phyloP scores from a whole-genome alignment of 2,329 filamentous ascomycete genomes.

The Aspergillus nomiae region DNA sequence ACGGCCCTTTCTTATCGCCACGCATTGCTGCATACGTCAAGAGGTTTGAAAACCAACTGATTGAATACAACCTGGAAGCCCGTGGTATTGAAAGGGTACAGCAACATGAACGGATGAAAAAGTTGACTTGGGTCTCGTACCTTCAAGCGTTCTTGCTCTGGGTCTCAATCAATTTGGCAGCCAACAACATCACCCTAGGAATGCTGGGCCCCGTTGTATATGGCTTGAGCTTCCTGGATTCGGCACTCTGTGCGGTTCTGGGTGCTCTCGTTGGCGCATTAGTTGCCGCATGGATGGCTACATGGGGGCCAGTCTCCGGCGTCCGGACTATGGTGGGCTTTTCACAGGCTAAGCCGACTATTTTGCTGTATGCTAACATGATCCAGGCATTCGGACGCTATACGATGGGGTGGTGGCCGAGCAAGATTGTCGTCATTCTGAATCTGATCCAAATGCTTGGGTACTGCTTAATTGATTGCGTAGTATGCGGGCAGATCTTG shows the following conservation, averaged over 20 bases:
- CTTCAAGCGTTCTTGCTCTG: slow-evolving; percentile 60
- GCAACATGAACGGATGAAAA: slow-evolving; percentile 56
- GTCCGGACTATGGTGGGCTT: slow-evolving; percentile 60
- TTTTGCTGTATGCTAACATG: slow-evolving; percentile 8
- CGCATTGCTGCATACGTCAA: slow-evolving; percentile 34
- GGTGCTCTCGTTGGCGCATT: slow-evolving; percentile 59
- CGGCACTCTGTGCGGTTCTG: slow-evolving; percentile 58
- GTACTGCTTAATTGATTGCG: slow-evolving; percentile 64
- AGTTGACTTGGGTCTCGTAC: slow-evolving; percentile 54
- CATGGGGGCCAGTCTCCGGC: slow-evolving; percentile 62
- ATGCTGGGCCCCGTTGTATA: slow-evolving; percentile 64
- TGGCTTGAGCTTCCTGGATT: slow-evolving; percentile 60
- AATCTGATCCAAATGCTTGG: slow-evolving; percentile 65
- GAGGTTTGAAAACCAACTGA: slow-evolving; percentile 42
- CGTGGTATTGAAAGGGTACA: slow-evolving; percentile 63
- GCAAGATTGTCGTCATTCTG: slow-evolving; percentile 63
- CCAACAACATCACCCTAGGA: slow-evolving; percentile 66
- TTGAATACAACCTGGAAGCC: slow-evolving; percentile 55
- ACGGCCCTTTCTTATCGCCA: slow-evolving; percentile 20
- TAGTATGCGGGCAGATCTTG: slow-evolving; percentile 69
- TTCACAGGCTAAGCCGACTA: background rate
- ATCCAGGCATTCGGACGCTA: slow-evolving; percentile 59
- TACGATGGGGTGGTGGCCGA: slow-evolving; percentile 67
- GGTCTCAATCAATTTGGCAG: slow-evolving; percentile 64
- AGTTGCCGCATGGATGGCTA: slow-evolving; percentile 61